Evolutionary conservation across 179 eudicot genomes (phyloP), one percentile per base, ranked within the genome.

Genomic region (Silene vulgaris): DNA sequence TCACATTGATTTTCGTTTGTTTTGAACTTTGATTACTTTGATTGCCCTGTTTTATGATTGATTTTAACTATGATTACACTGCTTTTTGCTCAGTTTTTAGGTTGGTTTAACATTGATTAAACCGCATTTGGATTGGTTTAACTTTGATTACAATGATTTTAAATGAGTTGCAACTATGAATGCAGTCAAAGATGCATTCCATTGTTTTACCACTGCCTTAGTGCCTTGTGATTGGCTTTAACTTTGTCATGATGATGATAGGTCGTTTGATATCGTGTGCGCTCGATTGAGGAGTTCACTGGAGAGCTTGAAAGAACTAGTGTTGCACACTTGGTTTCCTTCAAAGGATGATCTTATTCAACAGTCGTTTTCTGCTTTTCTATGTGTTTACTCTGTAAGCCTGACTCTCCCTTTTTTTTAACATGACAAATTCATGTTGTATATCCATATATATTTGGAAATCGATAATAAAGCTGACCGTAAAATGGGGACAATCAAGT

Each of bases 191-290:
- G 3, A 29, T 29, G 4, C 37, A 32, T 37, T 37, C 9, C 0
- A 3, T 37, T 6, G 1, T 37, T 37, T 37, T 37, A 37, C 0
- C 45, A 5, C 9, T 5, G 40, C 54, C 1, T 48, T 48, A 9
- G 2, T 5, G 40, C 54, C 1, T 48, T 48, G 11, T 2, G 6
- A 8, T 13, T 50, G 57, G 57, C 4, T 12, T 50, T 50, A 50
- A 50, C 57, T 50, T 14, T 50, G 57, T 50, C n/a, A 12, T 50
- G 57, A 70, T 65, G 21, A n/a, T 48, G 57, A 67, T 82, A 95
- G 97, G 78, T 90, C 96, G 29, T 92, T 80, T 80, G 87, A 82
- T 78, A 76, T 69, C 8, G 87, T 86, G 43, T 92, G 97, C 73
- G 85, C 86, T n/a, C 87, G 85, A 20, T 63, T 90, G 63, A 80